These are phyloP conservation scores for Podosphaera fusca DNA, from an alignment of 2,329 filamentous ascomycete genomes.

Conservation along the genomic window DNA sequence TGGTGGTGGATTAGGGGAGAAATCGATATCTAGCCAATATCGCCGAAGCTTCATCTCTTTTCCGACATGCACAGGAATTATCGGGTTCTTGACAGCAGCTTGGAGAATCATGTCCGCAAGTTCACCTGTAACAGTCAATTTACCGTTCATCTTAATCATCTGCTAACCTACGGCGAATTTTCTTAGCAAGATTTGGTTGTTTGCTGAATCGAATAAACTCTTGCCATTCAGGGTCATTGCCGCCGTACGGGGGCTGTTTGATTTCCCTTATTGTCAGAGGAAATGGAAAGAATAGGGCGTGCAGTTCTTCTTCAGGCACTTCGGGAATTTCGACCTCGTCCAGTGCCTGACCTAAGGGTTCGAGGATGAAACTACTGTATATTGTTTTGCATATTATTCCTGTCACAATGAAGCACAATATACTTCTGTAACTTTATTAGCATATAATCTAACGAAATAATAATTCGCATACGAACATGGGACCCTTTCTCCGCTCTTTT, in stretches of 20 bases:
- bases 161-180: conserved; percentile 5
- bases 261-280: conserved; percentile 31
- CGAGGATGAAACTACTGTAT: conserved; percentile 24
- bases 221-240: conserved; percentile 38
- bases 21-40: conserved; percentile 37
- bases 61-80: conserved; percentile 24
- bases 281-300: conserved; percentile 35
- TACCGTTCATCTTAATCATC: conserved; percentile 15
- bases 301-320: conserved; percentile 22
- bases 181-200: conserved; percentile 23
- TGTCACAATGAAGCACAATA: neutral
- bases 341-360: conserved; percentile 22
- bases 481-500: conserved; percentile 4
- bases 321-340: conserved; percentile 10
- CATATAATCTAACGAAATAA: neutral
- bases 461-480: conserved; percentile 6
- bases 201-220: conserved; percentile 34
- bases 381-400: conserved; percentile 19
- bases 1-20: conserved; percentile 33
- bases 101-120: conserved; percentile 22
- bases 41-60: conserved; percentile 25
- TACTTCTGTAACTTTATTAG: neutral
- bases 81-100: conserved; percentile 21
- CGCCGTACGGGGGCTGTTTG: conserved; percentile 26
- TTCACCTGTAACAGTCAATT: conserved; percentile 23